phyloP scores from a whole-genome alignment of 2,329 filamentous ascomycete species.

The Torrubiella hemipterigena region DNA sequence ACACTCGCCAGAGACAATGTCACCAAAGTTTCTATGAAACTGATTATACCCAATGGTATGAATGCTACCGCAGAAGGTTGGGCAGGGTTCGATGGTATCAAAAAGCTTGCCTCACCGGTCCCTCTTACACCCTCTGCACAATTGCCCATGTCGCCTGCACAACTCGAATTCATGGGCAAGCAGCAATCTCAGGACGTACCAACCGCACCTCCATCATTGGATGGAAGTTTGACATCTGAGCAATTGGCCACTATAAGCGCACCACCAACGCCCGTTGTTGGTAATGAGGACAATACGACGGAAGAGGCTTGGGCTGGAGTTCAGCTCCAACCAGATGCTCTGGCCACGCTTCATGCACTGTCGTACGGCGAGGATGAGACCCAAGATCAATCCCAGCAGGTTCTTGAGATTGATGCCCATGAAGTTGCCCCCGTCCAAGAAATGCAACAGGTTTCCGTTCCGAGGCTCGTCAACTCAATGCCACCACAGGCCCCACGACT shows the following conservation, averaged over 20 bases:
- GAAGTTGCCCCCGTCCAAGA: constrained; percentile 13
- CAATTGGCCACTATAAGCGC: constrained; percentile 75
- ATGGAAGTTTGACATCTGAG: constrained; percentile 80
- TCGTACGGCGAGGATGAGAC: constrained; percentile 52
- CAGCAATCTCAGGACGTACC: constrained; percentile 56
- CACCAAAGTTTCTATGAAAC: constrained; percentile 22
- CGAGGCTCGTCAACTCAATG: constrained; percentile 35
- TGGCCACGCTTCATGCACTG: constrained; percentile 69
- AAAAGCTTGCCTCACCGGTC: constrained; percentile 44
- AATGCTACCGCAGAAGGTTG: constrained; percentile 24
- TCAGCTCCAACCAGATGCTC: constrained; percentile 64
- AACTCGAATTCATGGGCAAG: constrained; percentile 57
- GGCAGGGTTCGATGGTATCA: constrained; percentile 31
- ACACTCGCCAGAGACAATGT: constrained; percentile 15
- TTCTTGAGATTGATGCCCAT: constrained; percentile 31
- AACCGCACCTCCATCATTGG: constrained; percentile 72
- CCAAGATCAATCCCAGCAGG: constrained; percentile 29
- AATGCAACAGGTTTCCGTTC: constrained; percentile 41
- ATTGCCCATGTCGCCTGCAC: constrained; percentile 64
- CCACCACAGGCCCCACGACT: constrained; percentile 15
- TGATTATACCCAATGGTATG: constrained; percentile 38
- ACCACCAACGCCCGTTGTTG: constrained; percentile 70
- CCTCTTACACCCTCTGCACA: constrained; percentile 52
- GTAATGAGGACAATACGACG: constrained; percentile 37
- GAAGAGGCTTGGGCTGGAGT: constrained; percentile 61